Conservation (phyloP, 2,329 filamentous ascomycete species). For the Zymoseptoria pseudotritici region DNA sequence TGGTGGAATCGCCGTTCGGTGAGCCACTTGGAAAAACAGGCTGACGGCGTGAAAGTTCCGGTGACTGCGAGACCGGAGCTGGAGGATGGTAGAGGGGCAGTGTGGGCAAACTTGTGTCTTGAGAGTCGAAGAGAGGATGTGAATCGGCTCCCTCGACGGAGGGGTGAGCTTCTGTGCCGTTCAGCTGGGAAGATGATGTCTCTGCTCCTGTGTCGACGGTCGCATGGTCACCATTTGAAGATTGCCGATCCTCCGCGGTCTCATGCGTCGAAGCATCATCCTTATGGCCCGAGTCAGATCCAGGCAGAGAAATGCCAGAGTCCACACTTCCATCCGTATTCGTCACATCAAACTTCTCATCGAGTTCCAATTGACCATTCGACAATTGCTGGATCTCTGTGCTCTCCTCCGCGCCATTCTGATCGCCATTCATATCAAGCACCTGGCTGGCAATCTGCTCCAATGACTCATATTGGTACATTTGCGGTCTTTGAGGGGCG, state of each 20-base stretch:
- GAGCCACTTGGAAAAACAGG: constrained; percentile 12
- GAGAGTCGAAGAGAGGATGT: constrained; percentile 6
- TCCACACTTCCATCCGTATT: constrained; percentile 26
- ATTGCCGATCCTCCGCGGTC: neutral
- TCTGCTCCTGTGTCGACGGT: neutral
- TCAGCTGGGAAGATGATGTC: neutral
- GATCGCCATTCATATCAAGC: constrained; percentile 26
- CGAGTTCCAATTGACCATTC: constrained; percentile 9
- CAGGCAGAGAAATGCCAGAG: constrained; percentile 23
- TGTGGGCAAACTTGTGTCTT: constrained; percentile 9
- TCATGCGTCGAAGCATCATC: neutral
- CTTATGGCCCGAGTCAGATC: constrained; percentile 15
- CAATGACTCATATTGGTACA: constrained; percentile 25
- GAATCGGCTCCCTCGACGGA: neutral
- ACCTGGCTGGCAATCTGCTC: constrained; percentile 32
- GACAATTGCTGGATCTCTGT: constrained; percentile 14
- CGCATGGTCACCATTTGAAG: neutral
- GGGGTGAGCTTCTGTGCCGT: constrained; percentile 1
- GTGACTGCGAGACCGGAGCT: constrained; percentile 22
- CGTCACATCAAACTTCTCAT: constrained; percentile 3
- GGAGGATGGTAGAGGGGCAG: constrained; percentile 26
- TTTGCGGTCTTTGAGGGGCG: constrained; percentile 12
- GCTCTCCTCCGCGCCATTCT: constrained; percentile 10
- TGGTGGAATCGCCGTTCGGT: constrained; percentile 4
- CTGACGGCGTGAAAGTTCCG: constrained; percentile 20